These are phyloP conservation scores for Penicillium glabrum DNA, from an alignment of 2,329 filamentous ascomycete species.

Conservation along the genomic window DNA sequence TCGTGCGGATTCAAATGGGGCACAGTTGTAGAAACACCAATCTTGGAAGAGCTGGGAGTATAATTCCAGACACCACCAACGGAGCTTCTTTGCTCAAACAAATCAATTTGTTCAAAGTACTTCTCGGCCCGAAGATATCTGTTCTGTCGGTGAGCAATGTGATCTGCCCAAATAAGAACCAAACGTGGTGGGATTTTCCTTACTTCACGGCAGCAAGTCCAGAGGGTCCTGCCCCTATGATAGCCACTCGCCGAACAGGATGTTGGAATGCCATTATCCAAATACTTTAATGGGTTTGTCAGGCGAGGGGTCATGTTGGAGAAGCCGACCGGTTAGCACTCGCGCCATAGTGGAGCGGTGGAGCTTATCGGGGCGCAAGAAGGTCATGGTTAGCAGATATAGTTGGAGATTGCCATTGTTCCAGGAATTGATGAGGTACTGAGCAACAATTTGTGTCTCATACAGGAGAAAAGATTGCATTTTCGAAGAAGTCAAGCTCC, in stretches of 20 bases:
- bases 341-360: slow-evolving; percentile 22
- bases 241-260: slow-evolving; percentile 55
- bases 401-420: not conserved
- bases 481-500: no score
- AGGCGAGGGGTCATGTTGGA: slow-evolving; percentile 1
- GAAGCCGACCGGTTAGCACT: slow-evolving; percentile 3
- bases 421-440: not conserved
- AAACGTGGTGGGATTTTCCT: slow-evolving; percentile 6
- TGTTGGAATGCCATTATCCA: slow-evolving; percentile 17
- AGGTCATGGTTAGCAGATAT: not conserved
- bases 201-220: slow-evolving; percentile 76
- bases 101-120: slow-evolving; percentile 66
- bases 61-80: slow-evolving; percentile 89
- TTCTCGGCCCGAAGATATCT: slow-evolving; percentile 72
- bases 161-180: not conserved
- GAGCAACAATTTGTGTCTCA: not conserved
- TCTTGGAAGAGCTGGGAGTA: slow-evolving; percentile 51
- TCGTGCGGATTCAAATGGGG: slow-evolving; percentile 68
- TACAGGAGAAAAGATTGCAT: not conserved
- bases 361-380: slow-evolving; percentile 4
- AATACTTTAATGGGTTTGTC: not conserved
- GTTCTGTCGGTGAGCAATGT: slow-evolving; percentile 18
- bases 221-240: slow-evolving; percentile 80
- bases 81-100: slow-evolving; percentile 78
- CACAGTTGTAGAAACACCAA: slow-evolving; percentile 48